Conservation (phyloP, 345 rosid species). For the Eucalyptus curtisii region DNA sequence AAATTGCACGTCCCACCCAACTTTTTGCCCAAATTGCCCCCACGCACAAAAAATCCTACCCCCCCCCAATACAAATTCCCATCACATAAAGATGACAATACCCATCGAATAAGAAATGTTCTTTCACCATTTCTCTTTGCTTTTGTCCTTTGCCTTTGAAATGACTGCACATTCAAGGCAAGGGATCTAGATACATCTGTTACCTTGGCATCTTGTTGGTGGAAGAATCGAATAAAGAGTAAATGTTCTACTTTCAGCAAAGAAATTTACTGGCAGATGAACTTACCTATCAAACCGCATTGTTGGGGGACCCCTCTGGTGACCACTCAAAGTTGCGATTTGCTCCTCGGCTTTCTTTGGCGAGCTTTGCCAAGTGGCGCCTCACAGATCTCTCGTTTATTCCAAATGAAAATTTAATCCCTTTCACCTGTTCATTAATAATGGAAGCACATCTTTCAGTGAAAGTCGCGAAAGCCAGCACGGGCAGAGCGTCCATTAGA, state of each 20-base stretch:
- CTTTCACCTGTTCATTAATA: constrained; percentile 45
- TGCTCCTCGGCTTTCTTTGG: constrained; percentile 8
- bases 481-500: background rate
- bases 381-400: constrained; percentile 36
- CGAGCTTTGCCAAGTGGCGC: constrained; percentile 12
- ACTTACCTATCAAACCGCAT: background rate
- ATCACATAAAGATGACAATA: background rate
- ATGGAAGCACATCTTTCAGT: background rate
- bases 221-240: background rate
- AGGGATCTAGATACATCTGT: background rate
- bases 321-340: constrained; percentile 24
- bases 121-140: background rate
- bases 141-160: background rate
- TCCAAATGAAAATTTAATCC: constrained; percentile 44
- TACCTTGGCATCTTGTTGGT: background rate
- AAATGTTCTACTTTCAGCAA: too few species aligned
- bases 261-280: background rate
- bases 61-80: background rate
- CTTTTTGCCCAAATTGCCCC: background rate
- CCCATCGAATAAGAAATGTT: background rate
- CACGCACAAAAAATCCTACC: background rate
- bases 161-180: background rate
- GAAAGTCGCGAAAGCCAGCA: background rate
- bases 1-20: background rate
- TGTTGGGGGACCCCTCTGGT: constrained; percentile 4